Evolutionary conservation across 345 rosid genomes (phyloP), one percentile per base, ranked within the genome.

Genomic region (Sisymbrium altissimum): DNA sequence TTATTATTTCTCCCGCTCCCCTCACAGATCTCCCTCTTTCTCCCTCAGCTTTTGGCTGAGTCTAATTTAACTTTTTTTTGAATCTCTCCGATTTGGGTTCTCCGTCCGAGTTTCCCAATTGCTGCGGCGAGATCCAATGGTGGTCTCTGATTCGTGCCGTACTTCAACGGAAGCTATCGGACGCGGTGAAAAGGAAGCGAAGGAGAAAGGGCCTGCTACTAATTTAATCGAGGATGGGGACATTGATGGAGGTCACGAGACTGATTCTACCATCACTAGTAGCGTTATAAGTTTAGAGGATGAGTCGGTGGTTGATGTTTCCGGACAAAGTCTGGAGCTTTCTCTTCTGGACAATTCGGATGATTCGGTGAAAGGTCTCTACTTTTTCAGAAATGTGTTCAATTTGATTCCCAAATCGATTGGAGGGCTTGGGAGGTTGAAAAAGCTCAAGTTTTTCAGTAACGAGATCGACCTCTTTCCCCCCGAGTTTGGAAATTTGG

Each of bases 401-500:
- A 92, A 84, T 83, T 83, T 95, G 81, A 82, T 92, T 35, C 99
- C 98, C 1, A 86, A 79, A 75, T 87, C 96, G 21, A 85, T 86
- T 25, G 87, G 96, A 23, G 66, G 73, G 63, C 77, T 88, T 48
- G 64, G 63, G 49, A 76, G 82, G 77, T 67, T 92, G 81, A 87
- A 71, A 77, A 90, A 77, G 62, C 78, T 95, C 38, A 95, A 95
- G 84, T 92, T 89, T 77, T 95, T 92, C 45, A 87, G 94, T 19
- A 95, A 95, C 54, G 87, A 88, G 73, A 81, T 95, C 35, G 84
- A 88, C 66, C 64, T 92, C 71, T 90, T 95, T 29, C 93, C 99
- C 0, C 49, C 77, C 3, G 99, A 92, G 76, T 78, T 92, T 5
- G 96, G 84, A 71, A 83, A 78, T 62, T 75, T 92, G 83, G 83